Evolutionary conservation across 2,329 filamentous ascomycete genomes (phyloP), one percentile per base, ranked within the genome.

Genomic region (Cladosporium sp.): DNA sequence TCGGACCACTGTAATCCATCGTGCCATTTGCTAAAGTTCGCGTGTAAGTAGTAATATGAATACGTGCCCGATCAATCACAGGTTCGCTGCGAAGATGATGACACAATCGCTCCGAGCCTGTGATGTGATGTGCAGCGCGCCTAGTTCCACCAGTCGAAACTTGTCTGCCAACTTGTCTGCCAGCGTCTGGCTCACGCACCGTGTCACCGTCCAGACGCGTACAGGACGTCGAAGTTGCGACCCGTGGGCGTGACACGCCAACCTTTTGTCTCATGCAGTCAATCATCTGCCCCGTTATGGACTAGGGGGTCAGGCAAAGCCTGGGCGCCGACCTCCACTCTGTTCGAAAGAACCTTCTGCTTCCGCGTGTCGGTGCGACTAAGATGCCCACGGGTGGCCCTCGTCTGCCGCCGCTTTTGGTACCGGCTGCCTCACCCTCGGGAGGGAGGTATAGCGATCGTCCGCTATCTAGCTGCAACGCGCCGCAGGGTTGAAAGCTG

Each of bases 381-480:
- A 47, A 49, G 54, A 38, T 39, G 38, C 36, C 38, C 54, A 47
- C 43, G 42, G 51, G 30, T 38, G 42, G 42, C 54, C 34, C 40
- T 19, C 50, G 22, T 28, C 43, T 36, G 25, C 45, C 45, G 28
- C 45, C 45, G 45, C 51, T 43, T 55, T 36, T 42, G 51, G 39
- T 43, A 19, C 25, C 45, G 9, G 40, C 28, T 28, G 25, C 25
- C 51, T 55, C 38, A 43, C 19, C 20, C 14, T 34, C 14, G 49
- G 34, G 36, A 50, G 47, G 47, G 36, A 45, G 19, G 25, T 56
- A 56, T 56, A 56, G 54, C 54, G 42, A 56, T 56, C 42, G 54
- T 9, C 51, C 51, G 51, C 54, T 56, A 39, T 49, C 42, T 49
- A 56, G 54, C 54, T 47, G 54, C 54, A 56, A 56, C 54, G 42